Conservation (phyloP, 2,329 filamentous ascomycete species). For the Claviceps pazoutovae region DNA sequence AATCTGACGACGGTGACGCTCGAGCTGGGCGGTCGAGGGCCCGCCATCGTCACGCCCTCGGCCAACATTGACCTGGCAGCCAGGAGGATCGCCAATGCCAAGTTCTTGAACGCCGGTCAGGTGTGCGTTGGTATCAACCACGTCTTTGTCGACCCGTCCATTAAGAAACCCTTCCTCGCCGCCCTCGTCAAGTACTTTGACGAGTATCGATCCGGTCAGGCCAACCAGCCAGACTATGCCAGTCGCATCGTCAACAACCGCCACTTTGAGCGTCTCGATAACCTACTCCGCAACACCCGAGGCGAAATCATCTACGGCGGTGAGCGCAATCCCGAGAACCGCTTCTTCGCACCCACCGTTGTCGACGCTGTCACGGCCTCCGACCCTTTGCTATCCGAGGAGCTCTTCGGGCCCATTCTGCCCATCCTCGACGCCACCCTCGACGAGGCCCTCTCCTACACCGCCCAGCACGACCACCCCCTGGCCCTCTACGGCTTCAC, state of each 20-base stretch:
- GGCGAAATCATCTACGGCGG: constrained; percentile 25
- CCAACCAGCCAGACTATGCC: constrained; percentile 4
- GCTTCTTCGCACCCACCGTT: constrained; percentile 23
- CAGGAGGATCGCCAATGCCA: constrained; percentile 27
- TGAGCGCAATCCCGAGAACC: constrained; percentile 14
- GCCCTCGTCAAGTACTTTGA: constrained; percentile 19
- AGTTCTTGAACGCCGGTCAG: constrained; percentile 27
- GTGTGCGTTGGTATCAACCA: constrained; percentile 23
- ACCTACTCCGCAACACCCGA: constrained; percentile 20
- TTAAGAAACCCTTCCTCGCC: constrained; percentile 23
- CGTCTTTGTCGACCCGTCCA: constrained; percentile 26
- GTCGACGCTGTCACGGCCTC: constrained; percentile 20
- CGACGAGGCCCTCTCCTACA: constrained; percentile 17
- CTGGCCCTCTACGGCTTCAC: constrained; percentile 29
- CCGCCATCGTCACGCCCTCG: constrained; percentile 26
- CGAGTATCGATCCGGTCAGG: constrained; percentile 8
- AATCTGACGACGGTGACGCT: constrained; percentile 29
- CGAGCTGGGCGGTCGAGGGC: constrained; percentile 31
- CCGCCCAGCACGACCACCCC: constrained; percentile 17
- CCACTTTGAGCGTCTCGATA: constrained; percentile 26
- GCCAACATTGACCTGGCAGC: constrained; percentile 29
- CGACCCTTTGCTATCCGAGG: constrained; percentile 28
- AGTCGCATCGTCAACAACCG: constrained; percentile 26
- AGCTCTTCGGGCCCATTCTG: constrained; percentile 30
- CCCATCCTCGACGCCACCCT: constrained; percentile 23